These are phyloP conservation scores for Xylaria castorea DNA, from an alignment of 495 filamentous ascomycete species.

Conservation along the genomic window DNA sequence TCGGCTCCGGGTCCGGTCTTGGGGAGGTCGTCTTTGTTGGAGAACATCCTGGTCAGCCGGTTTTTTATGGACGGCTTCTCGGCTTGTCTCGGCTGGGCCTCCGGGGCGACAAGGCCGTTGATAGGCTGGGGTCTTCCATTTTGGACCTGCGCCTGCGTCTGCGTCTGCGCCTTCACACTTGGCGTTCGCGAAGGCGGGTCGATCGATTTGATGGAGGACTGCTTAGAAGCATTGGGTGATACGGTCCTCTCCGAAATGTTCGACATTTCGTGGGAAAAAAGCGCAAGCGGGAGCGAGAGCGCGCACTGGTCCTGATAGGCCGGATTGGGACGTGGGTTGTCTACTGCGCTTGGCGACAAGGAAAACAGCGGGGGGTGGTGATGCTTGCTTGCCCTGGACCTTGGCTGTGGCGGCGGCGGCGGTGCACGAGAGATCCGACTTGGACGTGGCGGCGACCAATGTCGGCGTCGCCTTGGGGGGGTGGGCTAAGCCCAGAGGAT, in stretches of 20 bases:
- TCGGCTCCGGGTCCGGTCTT: conserved; percentile 35
- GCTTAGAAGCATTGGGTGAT: conserved; percentile 51
- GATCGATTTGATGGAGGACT: conserved; percentile 54
- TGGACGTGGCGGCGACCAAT: conserved; percentile 38
- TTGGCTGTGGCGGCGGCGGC: conserved; percentile 19
- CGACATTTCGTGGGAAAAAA: conserved; percentile 37
- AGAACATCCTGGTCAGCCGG: conserved; percentile 58
- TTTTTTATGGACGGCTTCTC: conserved; percentile 58
- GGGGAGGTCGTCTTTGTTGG: conserved; percentile 49
- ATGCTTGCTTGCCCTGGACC: conserved; percentile 21
- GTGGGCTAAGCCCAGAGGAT: conserved; percentile 43
- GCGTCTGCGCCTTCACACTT: conserved; percentile 41
- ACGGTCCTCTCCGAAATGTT: conserved; percentile 44
- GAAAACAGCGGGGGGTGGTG: conserved; percentile 33
- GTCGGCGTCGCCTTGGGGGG: conserved; percentile 39
- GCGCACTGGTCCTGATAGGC: conserved; percentile 22
- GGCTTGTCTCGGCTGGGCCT: conserved; percentile 45
- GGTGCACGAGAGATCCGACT: conserved; percentile 15
- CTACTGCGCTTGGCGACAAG: conserved; percentile 40
- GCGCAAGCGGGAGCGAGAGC: conserved; percentile 7
- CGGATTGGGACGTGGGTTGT: conserved; percentile 21
- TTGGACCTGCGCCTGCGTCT: conserved; percentile 32
- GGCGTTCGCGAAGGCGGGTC: conserved; percentile 50
- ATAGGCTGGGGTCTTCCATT: conserved; percentile 41
- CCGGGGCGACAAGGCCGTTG: conserved; percentile 34